Evolutionary conservation across 2,329 filamentous ascomycete species (phyloP), one percentile per base, ranked within the genome.

Genomic region (Verticillium zaregamsianum): DNA sequence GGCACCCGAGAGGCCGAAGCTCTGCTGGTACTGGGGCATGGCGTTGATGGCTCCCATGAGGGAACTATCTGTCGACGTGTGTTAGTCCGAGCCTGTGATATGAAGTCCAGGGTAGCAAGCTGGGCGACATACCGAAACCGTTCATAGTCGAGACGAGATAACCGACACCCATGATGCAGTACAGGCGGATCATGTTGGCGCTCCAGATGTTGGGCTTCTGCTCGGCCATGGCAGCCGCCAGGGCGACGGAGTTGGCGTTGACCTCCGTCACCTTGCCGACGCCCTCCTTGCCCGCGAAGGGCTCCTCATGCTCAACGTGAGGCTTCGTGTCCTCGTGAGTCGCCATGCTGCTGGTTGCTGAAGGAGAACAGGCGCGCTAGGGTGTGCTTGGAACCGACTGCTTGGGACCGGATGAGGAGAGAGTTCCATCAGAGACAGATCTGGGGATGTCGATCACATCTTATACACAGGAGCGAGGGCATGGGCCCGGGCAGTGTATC

Each of bases 21-120:
- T 77, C n/a, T 72, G 66, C 60, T 81, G 79, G 63, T 80, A 82
- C 32, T 75, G 71, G 35, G 73, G 67, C 76, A 82, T 80, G 58
- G 78, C 79, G 64, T 82, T 82, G 67, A 81, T 79, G 31, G 63
- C 64, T 33, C 66, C 67, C 66, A 68, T 68, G 39, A 68, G 62
- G 39, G 67, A 68, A 40, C 82, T 82, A 69, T 87, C 84, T 68
- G 39, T 12, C 5, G n/a, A 17, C 17, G 40, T 3, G n/a, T 14
- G 45, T 52, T 9, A 52, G 20, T n/a, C 5, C 28, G 28, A 28
- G 28, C 28, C 28, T 28, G 28, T 28, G 28, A 28, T 4, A 28
- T 28, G 6, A 17, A n/a, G 3, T 14, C 23, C 20, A 20, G 14
- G 1, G 17, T 23, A 6, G 2, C 20, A 17, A 31, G 2, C 3